These are phyloP conservation scores for Aureobasidium sp. DNA, from an alignment of 2,329 filamentous ascomycete genomes.

Conservation along the genomic window DNA sequence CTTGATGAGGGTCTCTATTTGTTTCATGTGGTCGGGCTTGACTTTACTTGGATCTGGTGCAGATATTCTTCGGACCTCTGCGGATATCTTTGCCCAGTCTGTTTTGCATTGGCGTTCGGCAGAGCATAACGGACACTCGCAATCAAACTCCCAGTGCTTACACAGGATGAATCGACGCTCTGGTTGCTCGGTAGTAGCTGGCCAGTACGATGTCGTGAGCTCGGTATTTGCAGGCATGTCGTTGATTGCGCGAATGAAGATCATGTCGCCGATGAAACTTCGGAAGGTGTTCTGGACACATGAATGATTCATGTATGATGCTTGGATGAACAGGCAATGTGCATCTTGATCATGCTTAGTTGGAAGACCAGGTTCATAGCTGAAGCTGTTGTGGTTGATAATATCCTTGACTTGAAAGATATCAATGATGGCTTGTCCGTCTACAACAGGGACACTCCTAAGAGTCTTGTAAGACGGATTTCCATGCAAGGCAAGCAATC, in stretches of 20 bases:
- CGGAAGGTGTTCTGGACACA: constrained; percentile 33
- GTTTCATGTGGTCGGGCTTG: background rate
- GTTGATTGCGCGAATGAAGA: constrained; percentile 36
- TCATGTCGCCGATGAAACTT: constrained; percentile 34
- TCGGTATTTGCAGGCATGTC: constrained; percentile 27
- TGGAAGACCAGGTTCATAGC: constrained; percentile 20
- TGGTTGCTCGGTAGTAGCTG: background rate
- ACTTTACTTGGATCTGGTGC: too few species aligned
- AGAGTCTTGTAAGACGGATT: background rate
- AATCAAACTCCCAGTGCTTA: background rate
- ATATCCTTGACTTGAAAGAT: background rate
- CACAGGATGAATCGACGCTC: background rate
- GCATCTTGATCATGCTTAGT: constrained; percentile 18
- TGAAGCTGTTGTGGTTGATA: background rate
- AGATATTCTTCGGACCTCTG: background rate
- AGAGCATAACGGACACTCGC: background rate
- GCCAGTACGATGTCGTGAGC: background rate
- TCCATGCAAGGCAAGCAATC: background rate
- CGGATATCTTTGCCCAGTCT: background rate
- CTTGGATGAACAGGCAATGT: constrained; percentile 30
- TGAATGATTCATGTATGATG: constrained; percentile 39
- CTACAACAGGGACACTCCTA: background rate
- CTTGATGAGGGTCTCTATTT: background rate
- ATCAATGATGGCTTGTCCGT: background rate
- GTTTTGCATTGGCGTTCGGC: background rate